phyloP scores from a whole-genome alignment of 257 asterid species.

The Jacaranda mimosifolia region DNA sequence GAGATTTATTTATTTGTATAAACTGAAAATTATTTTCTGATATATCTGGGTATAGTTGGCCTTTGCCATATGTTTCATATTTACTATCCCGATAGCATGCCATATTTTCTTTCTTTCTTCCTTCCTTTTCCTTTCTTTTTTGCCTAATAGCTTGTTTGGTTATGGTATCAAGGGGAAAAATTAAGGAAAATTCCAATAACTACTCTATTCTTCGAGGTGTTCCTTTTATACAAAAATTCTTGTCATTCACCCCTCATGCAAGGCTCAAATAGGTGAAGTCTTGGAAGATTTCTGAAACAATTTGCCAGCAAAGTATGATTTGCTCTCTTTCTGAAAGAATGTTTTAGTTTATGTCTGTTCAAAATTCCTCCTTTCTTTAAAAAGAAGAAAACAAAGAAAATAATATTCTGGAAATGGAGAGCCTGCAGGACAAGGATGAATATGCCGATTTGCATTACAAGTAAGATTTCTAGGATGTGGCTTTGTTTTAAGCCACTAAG shows the following conservation, averaged over 20 bases:
- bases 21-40: slow-evolving; percentile 1
- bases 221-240: neutral
- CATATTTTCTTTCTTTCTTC: neutral
- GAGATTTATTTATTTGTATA: neutral
- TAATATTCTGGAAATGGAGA: neutral
- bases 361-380: neutral
- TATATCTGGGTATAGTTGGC: neutral
- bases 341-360: neutral
- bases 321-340: neutral
- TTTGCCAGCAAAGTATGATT: neutral
- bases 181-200: neutral
- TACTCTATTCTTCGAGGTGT: neutral
- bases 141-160: neutral
- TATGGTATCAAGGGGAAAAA: neutral
- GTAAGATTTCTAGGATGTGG: neutral
- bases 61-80: neutral
- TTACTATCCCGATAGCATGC: neutral
- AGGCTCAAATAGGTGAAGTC: neutral
- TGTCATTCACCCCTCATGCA: neutral
- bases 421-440: neutral
- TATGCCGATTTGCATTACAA: neutral
- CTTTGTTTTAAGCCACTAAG: neutral
- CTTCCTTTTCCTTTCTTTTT: neutral
- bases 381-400: neutral
- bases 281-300: neutral